These are phyloP conservation scores for Dryas alaskensis DNA, from an alignment of 306 rosid species.

Conservation along the genomic window DNA sequence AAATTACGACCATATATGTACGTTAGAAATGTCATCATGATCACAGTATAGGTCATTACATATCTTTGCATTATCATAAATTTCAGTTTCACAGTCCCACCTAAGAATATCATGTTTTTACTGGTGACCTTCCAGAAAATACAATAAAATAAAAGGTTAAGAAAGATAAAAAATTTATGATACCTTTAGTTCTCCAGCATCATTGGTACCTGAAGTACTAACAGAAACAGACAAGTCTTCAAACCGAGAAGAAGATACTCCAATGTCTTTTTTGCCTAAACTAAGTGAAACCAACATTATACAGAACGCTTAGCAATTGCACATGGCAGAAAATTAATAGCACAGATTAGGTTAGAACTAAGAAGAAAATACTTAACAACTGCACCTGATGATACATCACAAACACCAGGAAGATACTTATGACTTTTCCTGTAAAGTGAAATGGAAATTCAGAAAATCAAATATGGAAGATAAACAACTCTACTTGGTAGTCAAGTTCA, in stretches of 20 bases:
- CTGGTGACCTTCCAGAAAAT: background rate
- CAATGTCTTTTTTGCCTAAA: conserved; percentile 41
- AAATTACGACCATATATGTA: background rate
- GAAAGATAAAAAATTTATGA: background rate
- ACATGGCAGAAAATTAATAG: background rate
- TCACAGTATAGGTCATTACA: background rate
- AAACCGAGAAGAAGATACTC: conserved; percentile 42
- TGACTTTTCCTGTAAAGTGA: conserved; percentile 41
- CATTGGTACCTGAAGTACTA: conserved; percentile 28
- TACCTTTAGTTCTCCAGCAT: conserved; percentile 64
- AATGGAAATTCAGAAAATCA: background rate
- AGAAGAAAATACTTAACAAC: conserved; percentile 13
- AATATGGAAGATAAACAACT: background rate
- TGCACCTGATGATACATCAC: conserved; percentile 53
- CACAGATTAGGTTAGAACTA: background rate
- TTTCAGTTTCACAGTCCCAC: background rate
- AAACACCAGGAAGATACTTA: conserved; percentile 33
- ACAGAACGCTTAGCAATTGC: conserved; percentile 3
- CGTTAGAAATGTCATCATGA: background rate
- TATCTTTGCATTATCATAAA: background rate
- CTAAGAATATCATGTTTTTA: background rate
- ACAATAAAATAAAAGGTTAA: background rate
- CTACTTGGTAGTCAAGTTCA: conserved; percentile 9
- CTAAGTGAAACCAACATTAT: background rate
- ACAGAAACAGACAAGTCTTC: conserved; percentile 55